Percentiles rank a stretch among this genome's conserved stretches.
Conservation (phyloP, 1,284 basidiomycete genomes). For the Malassezia obtusa region DNA sequence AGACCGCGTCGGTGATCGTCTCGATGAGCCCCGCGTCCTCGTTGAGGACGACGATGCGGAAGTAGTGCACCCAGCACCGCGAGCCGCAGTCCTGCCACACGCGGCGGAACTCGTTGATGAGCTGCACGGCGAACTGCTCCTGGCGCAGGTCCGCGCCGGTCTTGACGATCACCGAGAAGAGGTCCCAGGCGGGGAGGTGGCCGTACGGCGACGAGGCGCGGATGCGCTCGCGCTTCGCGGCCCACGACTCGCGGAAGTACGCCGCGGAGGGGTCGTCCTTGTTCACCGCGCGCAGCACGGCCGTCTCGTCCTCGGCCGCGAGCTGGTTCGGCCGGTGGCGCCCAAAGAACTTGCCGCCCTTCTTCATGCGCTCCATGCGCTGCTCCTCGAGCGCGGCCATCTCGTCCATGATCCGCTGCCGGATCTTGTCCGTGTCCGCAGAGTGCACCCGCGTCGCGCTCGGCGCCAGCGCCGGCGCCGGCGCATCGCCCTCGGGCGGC, state of each 20-base stretch:
- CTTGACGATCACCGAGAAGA: conserved; percentile 95
- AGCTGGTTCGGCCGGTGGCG: conserved; percentile 53
- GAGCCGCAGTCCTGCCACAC: conserved; percentile 70
- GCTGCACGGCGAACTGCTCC: conserved; percentile 90
- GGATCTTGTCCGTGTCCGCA: conserved; percentile 60
- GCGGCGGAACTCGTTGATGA: conserved; percentile 80
- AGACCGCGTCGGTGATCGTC: conserved; percentile 73
- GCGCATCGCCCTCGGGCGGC: neutral
- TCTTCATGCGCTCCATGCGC: conserved; percentile 85
- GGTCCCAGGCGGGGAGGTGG: conserved; percentile 68
- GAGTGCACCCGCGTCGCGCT: conserved; percentile 23
- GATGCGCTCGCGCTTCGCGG: conserved; percentile 87
- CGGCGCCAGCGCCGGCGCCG: conserved; percentile 1
- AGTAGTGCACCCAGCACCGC: conserved; percentile 48
- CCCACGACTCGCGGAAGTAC: conserved; percentile 92
- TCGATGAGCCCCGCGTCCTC: conserved; percentile 69
- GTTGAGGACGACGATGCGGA: conserved; percentile 85
- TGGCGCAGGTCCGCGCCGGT: conserved; percentile 93
- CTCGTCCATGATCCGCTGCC: conserved; percentile 94
- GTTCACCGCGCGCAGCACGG: conserved; percentile 84
- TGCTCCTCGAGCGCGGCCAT: conserved; percentile 96
- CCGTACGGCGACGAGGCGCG: conserved; percentile 87
- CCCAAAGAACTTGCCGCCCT: conserved; percentile 47
- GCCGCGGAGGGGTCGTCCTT: conserved; percentile 84
- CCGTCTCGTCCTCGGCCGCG: conserved; percentile 57